A percentile compares a stretch with the other conserved stretches of the same genome.
Conservation (phyloP, 306 rosid genomes). For the Alnus glutinosa region DNA sequence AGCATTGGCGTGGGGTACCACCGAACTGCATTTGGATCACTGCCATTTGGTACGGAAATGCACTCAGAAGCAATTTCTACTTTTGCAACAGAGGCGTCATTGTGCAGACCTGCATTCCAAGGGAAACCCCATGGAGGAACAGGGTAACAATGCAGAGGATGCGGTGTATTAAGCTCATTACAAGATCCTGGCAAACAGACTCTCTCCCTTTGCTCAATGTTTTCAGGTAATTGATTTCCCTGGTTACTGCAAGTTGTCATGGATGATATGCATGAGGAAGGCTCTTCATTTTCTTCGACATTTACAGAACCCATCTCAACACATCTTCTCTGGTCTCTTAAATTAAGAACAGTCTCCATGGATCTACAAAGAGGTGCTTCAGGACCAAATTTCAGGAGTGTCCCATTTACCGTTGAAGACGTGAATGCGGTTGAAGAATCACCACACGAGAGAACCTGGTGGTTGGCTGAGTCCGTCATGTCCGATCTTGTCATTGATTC, state of each 20-base stretch:
- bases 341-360: slow-evolving; percentile 47
- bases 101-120: slow-evolving; percentile 43
- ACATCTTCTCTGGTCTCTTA: slow-evolving; percentile 36
- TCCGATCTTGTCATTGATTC: slow-evolving; percentile 40
- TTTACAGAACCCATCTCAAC: slow-evolving; percentile 30
- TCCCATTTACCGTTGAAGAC: slow-evolving; percentile 33
- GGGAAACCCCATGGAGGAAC: slow-evolving; percentile 52
- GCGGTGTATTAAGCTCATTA: slow-evolving; percentile 27
- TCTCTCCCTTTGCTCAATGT: slow-evolving; percentile 7
- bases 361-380: slow-evolving; percentile 54
- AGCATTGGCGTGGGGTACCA: slow-evolving; percentile 47
- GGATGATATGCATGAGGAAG: slow-evolving; percentile 40
- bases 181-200: slow-evolving; percentile 12
- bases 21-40: slow-evolving; percentile 36
- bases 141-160: slow-evolving; percentile 41
- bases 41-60: slow-evolving; percentile 18
- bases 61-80: slow-evolving; percentile 30
- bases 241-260: slow-evolving; percentile 26
- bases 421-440: slow-evolving; percentile 22
- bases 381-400: slow-evolving; percentile 55
- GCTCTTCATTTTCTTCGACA: slow-evolving; percentile 40
- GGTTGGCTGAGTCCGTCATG: slow-evolving; percentile 28
- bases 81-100: slow-evolving; percentile 27
- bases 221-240: slow-evolving; percentile 41
- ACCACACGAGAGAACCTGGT: slow-evolving; percentile 26